Evolutionary conservation across 306 rosid genomes (phyloP).

Genomic region (Quercus gilva): DNA sequence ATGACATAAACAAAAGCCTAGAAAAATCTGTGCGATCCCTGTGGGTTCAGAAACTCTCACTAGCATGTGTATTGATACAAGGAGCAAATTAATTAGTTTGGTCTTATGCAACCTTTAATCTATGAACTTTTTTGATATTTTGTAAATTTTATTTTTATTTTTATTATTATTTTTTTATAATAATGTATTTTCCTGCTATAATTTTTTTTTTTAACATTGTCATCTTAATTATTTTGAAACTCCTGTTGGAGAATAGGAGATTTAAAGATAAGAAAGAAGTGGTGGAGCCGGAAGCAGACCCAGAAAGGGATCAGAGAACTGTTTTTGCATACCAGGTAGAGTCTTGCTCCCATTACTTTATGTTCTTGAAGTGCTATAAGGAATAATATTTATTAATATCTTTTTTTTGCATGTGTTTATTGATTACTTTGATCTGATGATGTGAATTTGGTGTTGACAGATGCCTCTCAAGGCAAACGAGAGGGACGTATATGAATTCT

Average conservation of each 20-base stretch:
- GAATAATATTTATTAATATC: neutral
- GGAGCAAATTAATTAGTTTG: neutral
- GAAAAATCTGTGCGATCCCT: neutral
- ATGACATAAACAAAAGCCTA: neutral
- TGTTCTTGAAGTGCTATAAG: neutral
- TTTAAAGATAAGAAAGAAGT: slow-evolving; percentile 84
- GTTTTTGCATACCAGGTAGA: slow-evolving; percentile 97
- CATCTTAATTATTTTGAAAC: slow-evolving; percentile 4
- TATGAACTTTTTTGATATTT: neutral
- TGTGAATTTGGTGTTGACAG: slow-evolving; percentile 43
- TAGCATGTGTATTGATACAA: neutral
- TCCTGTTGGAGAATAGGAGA: slow-evolving; percentile 56
- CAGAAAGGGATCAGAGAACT: slow-evolving; percentile 99
- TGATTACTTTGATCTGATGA: slow-evolving; percentile 17
- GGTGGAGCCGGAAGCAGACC: slow-evolving; percentile 96
- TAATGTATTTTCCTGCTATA: neutral
- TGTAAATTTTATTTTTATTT: neutral
- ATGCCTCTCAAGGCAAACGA: slow-evolving; percentile 98
- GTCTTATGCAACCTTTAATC: neutral
- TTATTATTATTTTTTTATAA: neutral
- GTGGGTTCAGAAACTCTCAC: neutral
- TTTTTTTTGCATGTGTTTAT: slow-evolving; percentile 13
- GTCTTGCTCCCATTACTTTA: neutral
- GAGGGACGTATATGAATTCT: slow-evolving; percentile 88
- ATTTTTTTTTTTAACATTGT: neutral